phyloP scores from a whole-genome alignment of 2,329 filamentous ascomycete species.

The Huntiella moniliformis region DNA sequence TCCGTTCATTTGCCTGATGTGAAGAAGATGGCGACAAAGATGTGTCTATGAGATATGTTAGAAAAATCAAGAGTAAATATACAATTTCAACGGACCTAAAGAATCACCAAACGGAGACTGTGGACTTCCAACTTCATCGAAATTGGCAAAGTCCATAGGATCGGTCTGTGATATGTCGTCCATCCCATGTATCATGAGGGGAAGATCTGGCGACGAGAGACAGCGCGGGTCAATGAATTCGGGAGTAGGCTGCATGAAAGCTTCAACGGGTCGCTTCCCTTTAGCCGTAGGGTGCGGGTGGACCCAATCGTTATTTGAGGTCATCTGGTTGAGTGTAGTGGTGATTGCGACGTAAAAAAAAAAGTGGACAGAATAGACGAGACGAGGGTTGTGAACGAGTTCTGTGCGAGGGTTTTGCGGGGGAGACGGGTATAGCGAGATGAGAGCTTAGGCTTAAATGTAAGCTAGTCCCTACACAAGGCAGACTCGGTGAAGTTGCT shows the following conservation, averaged over 20 bases:
- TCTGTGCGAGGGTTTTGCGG: too few relatives aligned
- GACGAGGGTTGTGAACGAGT: too few relatives aligned
- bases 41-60: conserved; percentile 5
- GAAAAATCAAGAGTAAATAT: background rate
- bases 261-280: too few relatives aligned
- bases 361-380: too few relatives aligned
- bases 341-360: too few relatives aligned
- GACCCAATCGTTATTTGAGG: too few relatives aligned
- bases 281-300: too few relatives aligned
- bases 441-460: too few relatives aligned
- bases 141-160: background rate
- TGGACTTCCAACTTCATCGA: background rate
- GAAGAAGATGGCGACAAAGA: background rate
- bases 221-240: background rate
- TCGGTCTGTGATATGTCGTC: background rate
- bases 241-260: too few relatives aligned
- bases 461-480: background rate
- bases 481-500: background rate
- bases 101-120: background rate
- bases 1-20: background rate
- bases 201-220: background rate
- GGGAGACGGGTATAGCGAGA: too few relatives aligned
- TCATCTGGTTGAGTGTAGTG: too few relatives aligned
- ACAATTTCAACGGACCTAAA: conserved; percentile 1
- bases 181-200: background rate